Base-by-base conservation (phyloP, 371 early-diverging fungal species). In the Aphelidium insulamus region DNA sequence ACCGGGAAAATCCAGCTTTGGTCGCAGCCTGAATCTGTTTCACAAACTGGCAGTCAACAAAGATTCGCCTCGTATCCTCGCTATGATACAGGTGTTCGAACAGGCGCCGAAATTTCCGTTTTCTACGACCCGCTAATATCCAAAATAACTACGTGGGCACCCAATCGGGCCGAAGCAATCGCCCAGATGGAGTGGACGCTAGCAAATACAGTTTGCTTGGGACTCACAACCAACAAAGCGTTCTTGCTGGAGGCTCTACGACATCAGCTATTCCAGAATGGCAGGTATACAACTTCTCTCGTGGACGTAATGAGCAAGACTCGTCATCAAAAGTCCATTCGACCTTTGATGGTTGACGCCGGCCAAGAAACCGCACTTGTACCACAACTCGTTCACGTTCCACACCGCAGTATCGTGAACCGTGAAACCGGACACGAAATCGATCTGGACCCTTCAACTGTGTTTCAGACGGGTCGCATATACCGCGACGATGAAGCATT, bases 171-270 rank as follows among this genome's bases (percentile, higher is more conserved):
- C 21, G 23, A 12, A 9, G 30, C 32, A 2, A 23, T 43, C 6
- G 2, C n/a, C 0, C n/a, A n/a, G 2, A 18, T 35, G 29, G 10
- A 11, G n/a, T 17, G 29, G 2, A 35, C 30, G n/a, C 14, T 46
- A 5, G 11, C 26, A 8, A 26, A 62, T 30, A 68, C 63, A 3
- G 57, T 61, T 1, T 51, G 66, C 21, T 38, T 72, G 16, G 77
- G 77, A 26, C 39, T 74, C 19, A 55, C 64, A 0, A 71, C 72
- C 14, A 76, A 76, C 39, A 64, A 69, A 40, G 59, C 54, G 32
- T 70, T 76, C 37, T 41, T 76, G 46, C 37, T 58, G 32, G 52
- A 50, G 17, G 55, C 68, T 21, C 46, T 72, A 51, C 46, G 46
- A 16, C 55, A 66, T 28, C 51, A 52, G n/a, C 45, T 55, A 4